Conservation (phyloP, 108 stramenopile genomes). For the Discostella pseudostelligera region DNA sequence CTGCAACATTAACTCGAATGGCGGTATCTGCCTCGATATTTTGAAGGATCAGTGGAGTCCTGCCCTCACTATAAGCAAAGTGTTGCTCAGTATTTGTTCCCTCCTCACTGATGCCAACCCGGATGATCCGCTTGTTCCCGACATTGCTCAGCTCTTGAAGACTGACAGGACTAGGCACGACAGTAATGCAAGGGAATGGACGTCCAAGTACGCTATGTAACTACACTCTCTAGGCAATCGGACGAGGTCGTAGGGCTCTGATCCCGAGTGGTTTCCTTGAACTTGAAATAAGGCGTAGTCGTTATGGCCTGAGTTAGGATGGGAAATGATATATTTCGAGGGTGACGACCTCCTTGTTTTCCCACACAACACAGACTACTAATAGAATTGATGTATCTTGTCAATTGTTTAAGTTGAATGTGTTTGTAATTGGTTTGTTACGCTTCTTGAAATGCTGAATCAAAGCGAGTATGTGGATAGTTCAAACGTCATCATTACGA, state of each 20-base stretch:
- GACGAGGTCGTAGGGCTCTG: not conserved
- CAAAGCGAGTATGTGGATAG: no score
- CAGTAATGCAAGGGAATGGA: conserved; percentile 93
- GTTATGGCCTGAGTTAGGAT: not conserved
- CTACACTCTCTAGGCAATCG: not conserved
- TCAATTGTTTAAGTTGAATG: not conserved
- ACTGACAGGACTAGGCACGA: conserved; percentile 88
- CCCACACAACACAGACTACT: not conserved
- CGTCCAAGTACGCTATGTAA: conserved; percentile 95
- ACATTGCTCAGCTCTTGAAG: conserved; percentile 93
- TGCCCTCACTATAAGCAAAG: conserved; percentile 98
- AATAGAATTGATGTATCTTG: not conserved
- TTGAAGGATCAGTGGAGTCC: conserved; percentile 99
- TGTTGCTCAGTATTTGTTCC: conserved; percentile 97
- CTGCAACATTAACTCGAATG: conserved; percentile 99
- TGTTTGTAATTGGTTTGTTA: no score
- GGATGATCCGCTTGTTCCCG: conserved; percentile 97
- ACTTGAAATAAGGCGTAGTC: not conserved
- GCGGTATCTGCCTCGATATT: conserved; percentile 98
- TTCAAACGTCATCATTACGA: no score
- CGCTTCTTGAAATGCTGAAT: no score
- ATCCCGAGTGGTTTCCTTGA: not conserved
- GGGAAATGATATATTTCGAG: not conserved
- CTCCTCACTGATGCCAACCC: conserved; percentile 98
- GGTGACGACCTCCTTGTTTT: not conserved